Evolutionary conservation across 2,329 filamentous ascomycete genomes (phyloP).

Genomic region (Mycosphaerella sp.): DNA sequence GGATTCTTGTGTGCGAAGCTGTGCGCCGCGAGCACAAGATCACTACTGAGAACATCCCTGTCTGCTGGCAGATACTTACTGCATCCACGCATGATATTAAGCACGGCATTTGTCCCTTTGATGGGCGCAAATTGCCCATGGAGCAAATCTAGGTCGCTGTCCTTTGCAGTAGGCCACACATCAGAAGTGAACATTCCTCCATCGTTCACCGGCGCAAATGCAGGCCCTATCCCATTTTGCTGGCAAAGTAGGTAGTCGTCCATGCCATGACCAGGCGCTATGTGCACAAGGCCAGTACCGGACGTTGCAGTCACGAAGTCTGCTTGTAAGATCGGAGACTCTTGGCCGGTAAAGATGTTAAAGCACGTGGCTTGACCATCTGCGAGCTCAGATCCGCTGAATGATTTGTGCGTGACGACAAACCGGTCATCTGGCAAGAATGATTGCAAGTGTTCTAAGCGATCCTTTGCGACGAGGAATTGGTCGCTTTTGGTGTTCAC

Average conservation of each 20-base stretch:
- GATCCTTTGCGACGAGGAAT: constrained; percentile 64
- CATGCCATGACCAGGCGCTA: constrained; percentile 91
- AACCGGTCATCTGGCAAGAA: constrained; percentile 40
- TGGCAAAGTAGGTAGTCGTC: constrained; percentile 87
- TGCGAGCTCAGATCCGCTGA: constrained; percentile 60
- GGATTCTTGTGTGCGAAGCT: constrained; percentile 86
- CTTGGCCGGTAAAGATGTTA: constrained; percentile 39
- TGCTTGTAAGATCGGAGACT: constrained; percentile 65
- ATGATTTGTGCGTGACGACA: constrained; percentile 47
- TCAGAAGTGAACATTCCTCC: constrained; percentile 73
- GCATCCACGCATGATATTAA: constrained; percentile 57
- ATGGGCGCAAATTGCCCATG: constrained; percentile 64
- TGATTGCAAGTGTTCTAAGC: constrained; percentile 54
- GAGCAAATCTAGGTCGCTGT: constrained; percentile 40
- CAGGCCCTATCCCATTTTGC: constrained; percentile 57
- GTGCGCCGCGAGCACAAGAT: constrained; percentile 61
- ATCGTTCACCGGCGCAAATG: constrained; percentile 77
- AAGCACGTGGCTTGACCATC: constrained; percentile 34
- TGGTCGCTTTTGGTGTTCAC: constrained; percentile 31
- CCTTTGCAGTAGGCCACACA: constrained; percentile 61
- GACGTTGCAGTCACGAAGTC: constrained; percentile 84
- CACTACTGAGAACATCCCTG: constrained; percentile 13
- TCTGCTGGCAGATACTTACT: constrained; percentile 8
- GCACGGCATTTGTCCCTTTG: constrained; percentile 61
- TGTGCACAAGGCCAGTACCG: constrained; percentile 92